Conservation (phyloP, 805 yeast genomes). For the Citeromyces matritensis region DNA sequence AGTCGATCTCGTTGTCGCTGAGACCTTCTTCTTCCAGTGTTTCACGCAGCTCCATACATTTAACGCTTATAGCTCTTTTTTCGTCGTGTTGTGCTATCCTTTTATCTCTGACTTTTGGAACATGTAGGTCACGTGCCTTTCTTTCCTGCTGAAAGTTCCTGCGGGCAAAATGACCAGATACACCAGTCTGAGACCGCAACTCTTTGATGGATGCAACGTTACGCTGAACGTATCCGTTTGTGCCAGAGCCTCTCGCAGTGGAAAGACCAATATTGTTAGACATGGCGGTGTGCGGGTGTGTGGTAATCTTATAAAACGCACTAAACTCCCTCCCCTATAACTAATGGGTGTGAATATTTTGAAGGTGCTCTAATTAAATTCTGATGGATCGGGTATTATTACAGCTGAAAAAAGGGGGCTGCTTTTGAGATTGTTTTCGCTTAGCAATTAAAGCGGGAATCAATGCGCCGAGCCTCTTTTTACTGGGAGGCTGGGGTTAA, state of each 20-base stretch:
- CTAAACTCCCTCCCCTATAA: too few species aligned
- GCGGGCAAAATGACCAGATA: slow-evolving; percentile 19
- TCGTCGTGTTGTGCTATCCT: slow-evolving; percentile 19
- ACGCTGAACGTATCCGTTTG: slow-evolving; percentile 45
- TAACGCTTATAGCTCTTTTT: slow-evolving; percentile 24
- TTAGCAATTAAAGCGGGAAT: too few species aligned
- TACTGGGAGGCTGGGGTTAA: too few species aligned
- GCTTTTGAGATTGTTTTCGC: too few species aligned
- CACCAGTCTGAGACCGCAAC: slow-evolving; percentile 8
- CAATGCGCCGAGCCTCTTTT: too few species aligned
- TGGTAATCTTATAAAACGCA: too few species aligned
- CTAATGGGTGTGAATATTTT: too few species aligned
- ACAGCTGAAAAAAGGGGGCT: too few species aligned
- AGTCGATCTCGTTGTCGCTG: slow-evolving; percentile 20
- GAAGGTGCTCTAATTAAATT: too few species aligned
- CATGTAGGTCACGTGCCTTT: slow-evolving; percentile 4
- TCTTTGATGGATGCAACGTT: slow-evolving; percentile 16
- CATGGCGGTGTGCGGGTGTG: slow-evolving; percentile 14
- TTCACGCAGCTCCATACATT: slow-evolving; percentile 35
- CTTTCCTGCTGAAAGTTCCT: slow-evolving; percentile 15
- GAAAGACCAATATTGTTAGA: slow-evolving; percentile 44
- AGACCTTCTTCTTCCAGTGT: slow-evolving; percentile 24
- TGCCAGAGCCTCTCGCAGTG: slow-evolving; percentile 46
- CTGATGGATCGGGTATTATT: too few species aligned
- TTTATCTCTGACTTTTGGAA: slow-evolving; percentile 6